Conservation (phyloP, 192 early-diverging fungal species). For the Chytriomyces sp. region DNA sequence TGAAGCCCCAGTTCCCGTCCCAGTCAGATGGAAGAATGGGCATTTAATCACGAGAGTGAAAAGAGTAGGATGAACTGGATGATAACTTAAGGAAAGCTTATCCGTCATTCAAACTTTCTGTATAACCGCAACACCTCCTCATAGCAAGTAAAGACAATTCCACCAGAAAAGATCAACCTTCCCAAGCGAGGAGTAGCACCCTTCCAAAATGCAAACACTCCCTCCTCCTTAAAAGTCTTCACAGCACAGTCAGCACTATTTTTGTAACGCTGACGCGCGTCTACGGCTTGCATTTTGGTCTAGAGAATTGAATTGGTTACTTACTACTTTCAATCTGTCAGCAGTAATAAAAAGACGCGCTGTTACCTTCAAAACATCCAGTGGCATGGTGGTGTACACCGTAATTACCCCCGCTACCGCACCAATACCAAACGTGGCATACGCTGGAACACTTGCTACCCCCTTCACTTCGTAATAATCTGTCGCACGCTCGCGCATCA, state of each 20-base stretch:
- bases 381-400: slow-evolving; percentile 94
- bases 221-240: slow-evolving; percentile 75
- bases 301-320: too few species aligned
- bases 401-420: slow-evolving; percentile 88
- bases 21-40: too few species aligned
- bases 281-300: slow-evolving; percentile 91
- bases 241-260: slow-evolving; percentile 73
- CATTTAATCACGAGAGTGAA: too few species aligned
- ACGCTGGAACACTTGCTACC: slow-evolving; percentile 53
- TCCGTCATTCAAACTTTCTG: slow-evolving; percentile 18
- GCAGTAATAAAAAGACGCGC: neutral
- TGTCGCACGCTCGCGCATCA: slow-evolving; percentile 64
- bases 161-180: slow-evolving; percentile 82
- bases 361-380: slow-evolving; percentile 94
- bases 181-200: slow-evolving; percentile 90
- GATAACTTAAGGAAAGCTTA: too few species aligned
- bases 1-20: too few species aligned
- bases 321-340: too few species aligned
- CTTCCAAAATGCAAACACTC: slow-evolving; percentile 87
- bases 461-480: slow-evolving; percentile 40
- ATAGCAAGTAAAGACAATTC: slow-evolving; percentile 84
- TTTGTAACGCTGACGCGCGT: slow-evolving; percentile 68
- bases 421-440: slow-evolving; percentile 66
- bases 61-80: too few species aligned
- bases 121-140: slow-evolving; percentile 65